These are phyloP conservation scores for Plantago ovata DNA, from an alignment of 257 asterid genomes.

Conservation along the genomic window DNA sequence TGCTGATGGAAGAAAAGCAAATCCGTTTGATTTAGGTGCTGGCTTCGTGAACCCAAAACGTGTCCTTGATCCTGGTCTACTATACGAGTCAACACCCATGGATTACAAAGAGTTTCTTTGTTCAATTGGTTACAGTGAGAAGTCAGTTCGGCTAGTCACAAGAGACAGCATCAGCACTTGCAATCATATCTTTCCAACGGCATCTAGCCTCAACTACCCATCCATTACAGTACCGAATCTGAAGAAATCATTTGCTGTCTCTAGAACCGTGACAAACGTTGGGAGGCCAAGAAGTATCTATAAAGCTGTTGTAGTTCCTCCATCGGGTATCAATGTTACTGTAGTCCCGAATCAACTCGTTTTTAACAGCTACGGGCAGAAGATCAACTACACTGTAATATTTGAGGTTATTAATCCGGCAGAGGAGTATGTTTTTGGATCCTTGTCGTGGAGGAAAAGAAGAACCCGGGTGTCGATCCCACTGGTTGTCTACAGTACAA, in stretches of 20 bases:
- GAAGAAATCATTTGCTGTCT: conserved; percentile 36
- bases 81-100: conserved; percentile 60
- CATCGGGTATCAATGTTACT: conserved; percentile 57
- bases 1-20: conserved; percentile 64
- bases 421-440: conserved; percentile 72
- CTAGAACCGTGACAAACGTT: conserved; percentile 76
- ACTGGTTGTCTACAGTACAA: conserved; percentile 46
- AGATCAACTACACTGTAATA: conserved; percentile 53
- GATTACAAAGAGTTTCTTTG: conserved; percentile 80
- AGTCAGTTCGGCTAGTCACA: conserved; percentile 61
- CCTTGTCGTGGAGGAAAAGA: conserved; percentile 74
- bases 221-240: conserved; percentile 69
- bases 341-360: conserved; percentile 59
- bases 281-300: conserved; percentile 55
- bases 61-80: conserved; percentile 77
- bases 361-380: conserved; percentile 54
- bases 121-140: conserved; percentile 71
- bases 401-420: conserved; percentile 61
- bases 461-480: conserved; percentile 63
- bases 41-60: conserved; percentile 69
- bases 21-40: conserved; percentile 74
- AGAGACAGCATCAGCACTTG: conserved; percentile 82
- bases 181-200: conserved; percentile 33
- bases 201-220: conserved; percentile 79
- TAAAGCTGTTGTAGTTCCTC: conserved; percentile 59